Base-by-base conservation (phyloP, 805 yeast genomes). In the Yarrowia hollandica region DNA sequence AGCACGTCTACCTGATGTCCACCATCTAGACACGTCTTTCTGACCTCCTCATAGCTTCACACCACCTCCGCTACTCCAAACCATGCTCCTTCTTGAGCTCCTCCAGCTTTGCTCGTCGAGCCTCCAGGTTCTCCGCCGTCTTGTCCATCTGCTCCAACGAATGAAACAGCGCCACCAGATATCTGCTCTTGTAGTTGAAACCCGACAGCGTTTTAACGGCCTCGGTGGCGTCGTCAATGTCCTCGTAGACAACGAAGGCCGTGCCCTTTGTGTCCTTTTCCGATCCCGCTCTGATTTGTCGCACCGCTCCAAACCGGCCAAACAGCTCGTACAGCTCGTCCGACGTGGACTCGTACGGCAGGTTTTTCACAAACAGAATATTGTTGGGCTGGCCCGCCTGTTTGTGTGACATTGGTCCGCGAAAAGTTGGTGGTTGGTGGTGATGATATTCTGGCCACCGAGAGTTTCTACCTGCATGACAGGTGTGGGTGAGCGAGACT, bases 151-250 rank as follows among this genome's bases (percentile, higher is more conserved):
- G 72, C 59, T 80, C 84, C 12, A 80, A 78, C 33, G 69, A 74
- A 63, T 77, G 82, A 60, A 76, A 58, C 55, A 75, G 68, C 9
- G 82, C 81, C 22, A 84, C 83, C 30, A 84, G 64, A 65, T 83
- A 84, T 59, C 88, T 65, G 8, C 83, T 82, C 61, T 80, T 77
- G 62, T 79, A 79, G 64, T 83, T 82, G 61, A 78, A 79, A 1
- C 89, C 89, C 56, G 80, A 80, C 56, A 83, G 67, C 61, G 80
- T 83, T n/a, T 75, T 77, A 18, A 77, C 72, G 0, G 87, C 86
- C 28, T 68, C 67, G n/a, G 67, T 68, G 14, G 87, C 84, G 61
- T 76, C 75, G 23, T 70, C 69, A 16, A 77, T 61, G 42, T 79
- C 79, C 55, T 77, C 78, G 67, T 76, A 84, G 2, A 83, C 77